Evolutionary conservation across 2,329 filamentous ascomycete genomes (phyloP).

Genomic region (Xylaria sp.): DNA sequence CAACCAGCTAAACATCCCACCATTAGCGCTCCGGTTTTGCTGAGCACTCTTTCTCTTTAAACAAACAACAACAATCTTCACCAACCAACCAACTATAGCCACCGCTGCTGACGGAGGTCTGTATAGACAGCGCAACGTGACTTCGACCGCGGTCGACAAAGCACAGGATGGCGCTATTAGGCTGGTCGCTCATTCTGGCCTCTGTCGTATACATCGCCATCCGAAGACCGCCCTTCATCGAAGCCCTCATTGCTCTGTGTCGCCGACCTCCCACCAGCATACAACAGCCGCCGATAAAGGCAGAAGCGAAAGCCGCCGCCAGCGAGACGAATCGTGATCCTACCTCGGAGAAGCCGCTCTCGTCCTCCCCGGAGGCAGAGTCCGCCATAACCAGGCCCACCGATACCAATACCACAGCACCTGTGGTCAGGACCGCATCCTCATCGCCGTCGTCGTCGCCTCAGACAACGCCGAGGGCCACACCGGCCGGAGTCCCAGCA

Average conservation of each 20-base stretch:
- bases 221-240: constrained; percentile 63
- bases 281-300: constrained; percentile 42
- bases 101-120: neutral
- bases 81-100: neutral
- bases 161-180: constrained; percentile 64
- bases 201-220: constrained; percentile 69
- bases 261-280: constrained; percentile 46
- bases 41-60: neutral
- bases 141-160: neutral
- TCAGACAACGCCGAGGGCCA: constrained; percentile 65
- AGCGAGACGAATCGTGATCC: constrained; percentile 48
- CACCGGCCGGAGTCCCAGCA: constrained; percentile 41
- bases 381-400: constrained; percentile 39
- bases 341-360: constrained; percentile 50
- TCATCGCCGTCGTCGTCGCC: constrained; percentile 47
- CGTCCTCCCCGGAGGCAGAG: constrained; percentile 43
- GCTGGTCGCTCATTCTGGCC: constrained; percentile 70
- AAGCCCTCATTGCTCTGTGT: constrained; percentile 53
- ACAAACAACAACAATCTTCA: neutral
- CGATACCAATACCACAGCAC: constrained; percentile 35
- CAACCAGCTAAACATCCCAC: constrained; percentile 25
- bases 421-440: constrained; percentile 29
- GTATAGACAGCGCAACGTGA: neutral
- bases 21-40: constrained; percentile 22
- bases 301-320: constrained; percentile 14